Evolutionary conservation across 2,329 filamentous ascomycete species (phyloP), one percentile per base, ranked within the genome.

Genomic region (Scedosporium minutisporum): DNA sequence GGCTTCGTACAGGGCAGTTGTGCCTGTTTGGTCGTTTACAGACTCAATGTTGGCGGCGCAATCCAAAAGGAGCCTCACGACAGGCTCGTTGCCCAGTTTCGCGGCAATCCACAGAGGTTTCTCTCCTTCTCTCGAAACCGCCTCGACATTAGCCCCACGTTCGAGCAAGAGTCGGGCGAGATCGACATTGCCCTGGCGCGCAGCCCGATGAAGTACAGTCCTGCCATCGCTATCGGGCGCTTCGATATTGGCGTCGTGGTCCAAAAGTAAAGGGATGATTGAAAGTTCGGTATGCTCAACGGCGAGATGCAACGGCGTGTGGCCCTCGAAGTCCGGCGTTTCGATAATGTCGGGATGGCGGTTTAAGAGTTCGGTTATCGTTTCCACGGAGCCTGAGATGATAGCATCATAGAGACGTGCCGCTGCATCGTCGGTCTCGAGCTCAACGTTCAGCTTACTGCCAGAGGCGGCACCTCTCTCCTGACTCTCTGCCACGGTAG

Each of bases 231-330:
- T 6, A 57, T 64, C 57, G 2, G 12, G 7, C 57, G 16, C 38
- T 33, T 62, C 46, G 29, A 41, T 23, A 2, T 60, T 23, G 9
- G 60, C 60, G n/a, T 58, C 63, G 18, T 57, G 18, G 21, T 33
- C 23, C 7, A 64, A n/a, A 12, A 64, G 46, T 33, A 46, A 9
- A 4, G 23, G 29, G 9, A 60, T 44, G 5, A 63, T 55, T 14
- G 18, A 25, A 9, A 14, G 9, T 7, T 63, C 25, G 46, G 41
- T 48, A 21, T 33, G 12, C 14, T 18, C 21, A 7, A 53, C 60
- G 25, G 63, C 63, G 18, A 61, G 53, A 44, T 63, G 63, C 33
- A 64, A 33, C 7, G 57, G 55, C 41, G 38, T 57, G 4, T 38
- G 55, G 5, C 60, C 60, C 1, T 53, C 9, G 18, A 27, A 29